Evolutionary conservation across 1,139 yeast species (phyloP).

Genomic region (Zygosaccharomyces sapae): DNA sequence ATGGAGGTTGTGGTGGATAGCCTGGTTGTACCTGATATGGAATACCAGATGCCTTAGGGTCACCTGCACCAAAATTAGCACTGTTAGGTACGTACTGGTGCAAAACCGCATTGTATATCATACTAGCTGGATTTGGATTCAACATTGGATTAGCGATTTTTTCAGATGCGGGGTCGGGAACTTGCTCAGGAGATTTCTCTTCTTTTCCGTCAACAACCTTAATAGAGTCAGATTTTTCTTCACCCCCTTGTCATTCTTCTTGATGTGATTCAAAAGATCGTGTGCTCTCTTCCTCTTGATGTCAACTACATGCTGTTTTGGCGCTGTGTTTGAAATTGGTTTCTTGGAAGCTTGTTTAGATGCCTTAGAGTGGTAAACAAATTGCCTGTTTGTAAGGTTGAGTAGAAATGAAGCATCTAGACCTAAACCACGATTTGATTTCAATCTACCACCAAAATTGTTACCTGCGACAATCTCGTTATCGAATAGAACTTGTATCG

Average conservation of each 20-base stretch:
- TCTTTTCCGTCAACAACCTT: conserved; percentile 12
- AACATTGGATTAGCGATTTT: conserved; percentile 4
- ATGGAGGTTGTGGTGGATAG: conserved; percentile 30
- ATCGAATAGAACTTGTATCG: conserved; percentile 75
- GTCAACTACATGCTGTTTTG: conserved; percentile 16
- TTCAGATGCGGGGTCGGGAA: not conserved
- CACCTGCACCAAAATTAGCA: conserved; percentile 5
- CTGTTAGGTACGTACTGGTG: conserved; percentile 23
- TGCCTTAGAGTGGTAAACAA: conserved; percentile 70
- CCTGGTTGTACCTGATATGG: conserved; percentile 27
- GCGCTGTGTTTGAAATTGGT: conserved; percentile 8
- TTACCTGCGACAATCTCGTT: conserved; percentile 77
- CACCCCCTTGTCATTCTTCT: conserved; percentile 18
- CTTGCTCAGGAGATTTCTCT: not conserved
- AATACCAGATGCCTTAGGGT: conserved; percentile 16
- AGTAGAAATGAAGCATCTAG: conserved; percentile 79
- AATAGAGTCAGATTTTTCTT: conserved; percentile 20
- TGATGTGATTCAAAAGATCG: conserved; percentile 29
- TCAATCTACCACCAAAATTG: conserved; percentile 70
- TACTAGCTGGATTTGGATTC: conserved; percentile 30
- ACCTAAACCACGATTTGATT: conserved; percentile 75
- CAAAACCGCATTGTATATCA: conserved; percentile 36
- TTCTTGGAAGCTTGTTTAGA: conserved; percentile 41
- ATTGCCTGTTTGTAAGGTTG: conserved; percentile 69
- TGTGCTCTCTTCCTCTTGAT: conserved; percentile 28